Evolutionary conservation across 1,284 basidiomycete species (phyloP).

Genomic region (Amylostereum areolatum): DNA sequence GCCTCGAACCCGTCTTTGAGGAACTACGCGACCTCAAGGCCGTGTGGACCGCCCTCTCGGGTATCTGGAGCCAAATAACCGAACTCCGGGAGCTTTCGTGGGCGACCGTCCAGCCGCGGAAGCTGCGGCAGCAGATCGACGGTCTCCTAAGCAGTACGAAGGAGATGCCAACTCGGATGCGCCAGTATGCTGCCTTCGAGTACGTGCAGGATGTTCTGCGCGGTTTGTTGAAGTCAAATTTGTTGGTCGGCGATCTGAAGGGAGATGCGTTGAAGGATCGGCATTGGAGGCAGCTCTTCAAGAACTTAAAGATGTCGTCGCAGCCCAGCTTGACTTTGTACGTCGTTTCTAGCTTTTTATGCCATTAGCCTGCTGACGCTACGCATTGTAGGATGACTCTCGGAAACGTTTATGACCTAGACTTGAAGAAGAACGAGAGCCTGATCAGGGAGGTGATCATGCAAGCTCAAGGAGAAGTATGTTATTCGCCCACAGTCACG

Average conservation of each 20-base stretch:
- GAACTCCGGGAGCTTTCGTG: conserved; percentile 88
- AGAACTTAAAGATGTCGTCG: conserved; percentile 68
- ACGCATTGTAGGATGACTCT: conserved; percentile 74
- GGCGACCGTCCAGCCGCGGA: conserved; percentile 91
- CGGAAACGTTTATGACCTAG: conserved; percentile 96
- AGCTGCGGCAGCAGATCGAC: conserved; percentile 92
- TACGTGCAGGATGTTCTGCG: conserved; percentile 92
- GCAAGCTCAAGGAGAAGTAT: conserved; percentile 96
- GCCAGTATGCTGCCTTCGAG: conserved; percentile 98
- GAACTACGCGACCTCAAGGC: conserved; percentile 95
- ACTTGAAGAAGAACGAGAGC: conserved; percentile 88
- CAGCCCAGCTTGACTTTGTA: conserved; percentile 67
- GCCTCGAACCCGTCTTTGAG: conserved; percentile 90
- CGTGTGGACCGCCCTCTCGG: conserved; percentile 98
- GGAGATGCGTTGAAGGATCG: conserved; percentile 96
- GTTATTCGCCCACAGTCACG: conserved; percentile 3
- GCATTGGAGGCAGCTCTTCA: conserved; percentile 98
- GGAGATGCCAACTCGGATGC: conserved; percentile 98
- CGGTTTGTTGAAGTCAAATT: conserved; percentile 84
- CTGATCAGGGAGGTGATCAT: conserved; percentile 92
- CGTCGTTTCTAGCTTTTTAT: conserved; percentile 21
- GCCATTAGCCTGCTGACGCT: conserved; percentile 1
- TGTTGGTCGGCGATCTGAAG: conserved; percentile 88
- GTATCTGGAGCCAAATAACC: conserved; percentile 91
- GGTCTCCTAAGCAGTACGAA: conserved; percentile 85